phyloP scores from a whole-genome alignment of 306 rosid species.

The Adenanthera pavonina region DNA sequence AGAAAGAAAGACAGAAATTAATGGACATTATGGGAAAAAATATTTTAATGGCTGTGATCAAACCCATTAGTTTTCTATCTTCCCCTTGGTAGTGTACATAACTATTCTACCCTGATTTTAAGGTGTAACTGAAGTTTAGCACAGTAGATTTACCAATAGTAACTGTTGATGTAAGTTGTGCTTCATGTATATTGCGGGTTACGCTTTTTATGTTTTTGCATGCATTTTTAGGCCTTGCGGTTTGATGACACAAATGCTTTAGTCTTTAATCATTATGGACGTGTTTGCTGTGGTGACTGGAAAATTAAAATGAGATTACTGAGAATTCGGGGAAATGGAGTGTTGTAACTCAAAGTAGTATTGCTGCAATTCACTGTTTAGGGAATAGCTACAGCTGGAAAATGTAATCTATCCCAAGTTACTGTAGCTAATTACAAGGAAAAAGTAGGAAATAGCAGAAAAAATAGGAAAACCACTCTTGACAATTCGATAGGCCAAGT shows the following conservation, averaged over 20 bases:
- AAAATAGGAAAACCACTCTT: no score
- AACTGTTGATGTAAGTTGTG: not conserved
- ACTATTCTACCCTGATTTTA: conserved; percentile 21
- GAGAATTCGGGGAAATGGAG: not conserved
- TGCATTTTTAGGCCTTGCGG: conserved; percentile 2
- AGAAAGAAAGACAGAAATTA: no score
- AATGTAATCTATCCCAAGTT: no score
- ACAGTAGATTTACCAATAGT: not conserved
- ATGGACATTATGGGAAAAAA: no score
- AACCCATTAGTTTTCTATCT: conserved; percentile 56
- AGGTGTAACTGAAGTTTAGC: conserved; percentile 2
- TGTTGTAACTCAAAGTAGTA: no score
- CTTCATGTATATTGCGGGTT: conserved; percentile 10
- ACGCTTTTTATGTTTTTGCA: conserved; percentile 16
- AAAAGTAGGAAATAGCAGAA: no score
- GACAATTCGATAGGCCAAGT: no score
- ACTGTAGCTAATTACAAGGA: no score
- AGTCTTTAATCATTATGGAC: conserved; percentile 19
- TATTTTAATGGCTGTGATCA: conserved; percentile 61
- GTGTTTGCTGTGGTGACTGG: conserved; percentile 13
- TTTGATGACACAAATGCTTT: conserved; percentile 1
- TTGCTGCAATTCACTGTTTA: no score
- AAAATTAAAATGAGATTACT: conserved; percentile 7
- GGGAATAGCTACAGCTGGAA: no score
- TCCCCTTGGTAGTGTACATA: conserved; percentile 38